A percentile compares a stretch with the other conserved stretches of the same genome.
Evolutionary conservation across 2,329 filamentous ascomycete genomes (phyloP).

Genomic region (Xylaria sp.): DNA sequence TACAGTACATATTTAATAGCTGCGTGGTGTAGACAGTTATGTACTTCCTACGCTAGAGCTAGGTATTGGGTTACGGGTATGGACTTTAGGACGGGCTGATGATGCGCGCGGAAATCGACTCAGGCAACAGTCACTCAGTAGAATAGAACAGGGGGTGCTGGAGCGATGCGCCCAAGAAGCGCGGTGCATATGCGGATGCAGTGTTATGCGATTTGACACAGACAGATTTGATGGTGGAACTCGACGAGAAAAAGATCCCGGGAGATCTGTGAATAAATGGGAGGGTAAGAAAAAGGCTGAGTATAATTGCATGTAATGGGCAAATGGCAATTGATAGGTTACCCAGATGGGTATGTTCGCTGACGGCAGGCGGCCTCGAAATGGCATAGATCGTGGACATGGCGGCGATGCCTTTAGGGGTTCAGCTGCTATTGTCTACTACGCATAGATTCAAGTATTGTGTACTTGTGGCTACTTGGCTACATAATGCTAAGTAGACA

Average conservation of each 20-base stretch:
- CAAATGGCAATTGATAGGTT: slow-evolving; percentile 12
- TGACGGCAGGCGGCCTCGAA: slow-evolving; percentile 6
- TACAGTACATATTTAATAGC: no score
- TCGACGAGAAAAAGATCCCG: neutral
- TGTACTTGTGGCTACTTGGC: neutral
- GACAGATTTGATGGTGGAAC: slow-evolving; percentile 2
- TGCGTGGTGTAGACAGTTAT: no score
- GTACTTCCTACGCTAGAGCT: no score
- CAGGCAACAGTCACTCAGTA: slow-evolving; percentile 12
- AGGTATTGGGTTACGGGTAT: no score
- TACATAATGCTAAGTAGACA: neutral
- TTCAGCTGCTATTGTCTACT: neutral
- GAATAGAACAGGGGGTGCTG: slow-evolving; percentile 26
- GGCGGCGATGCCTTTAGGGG: slow-evolving; percentile 4
- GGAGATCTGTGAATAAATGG: no score
- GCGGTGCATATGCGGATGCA: slow-evolving; percentile 26
- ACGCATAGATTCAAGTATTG: neutral
- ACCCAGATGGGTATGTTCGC: slow-evolving; percentile 20
- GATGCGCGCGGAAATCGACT: slow-evolving; percentile 29
- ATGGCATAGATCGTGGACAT: slow-evolving; percentile 5
- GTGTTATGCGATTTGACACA: slow-evolving; percentile 23
- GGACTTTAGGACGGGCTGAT: neutral
- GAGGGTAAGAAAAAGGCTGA: no score
- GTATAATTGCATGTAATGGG: slow-evolving; percentile 11
- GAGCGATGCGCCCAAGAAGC: slow-evolving; percentile 18